Conservation (phyloP, 2,329 filamentous ascomycete genomes). For the Trichophyton verrucosum region DNA sequence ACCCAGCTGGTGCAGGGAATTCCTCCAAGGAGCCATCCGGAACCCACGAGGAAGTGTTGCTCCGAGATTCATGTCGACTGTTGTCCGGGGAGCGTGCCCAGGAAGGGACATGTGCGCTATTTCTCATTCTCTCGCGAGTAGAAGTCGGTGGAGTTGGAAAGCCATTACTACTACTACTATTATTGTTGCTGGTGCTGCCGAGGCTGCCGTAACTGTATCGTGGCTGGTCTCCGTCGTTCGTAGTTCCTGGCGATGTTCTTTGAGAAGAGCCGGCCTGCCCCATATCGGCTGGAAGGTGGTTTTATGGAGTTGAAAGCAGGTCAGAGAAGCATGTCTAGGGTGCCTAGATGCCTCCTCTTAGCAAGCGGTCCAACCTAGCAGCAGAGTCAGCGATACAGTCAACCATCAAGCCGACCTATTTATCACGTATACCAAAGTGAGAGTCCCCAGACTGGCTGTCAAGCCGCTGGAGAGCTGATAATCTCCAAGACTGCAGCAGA, state of each 20-base stretch:
- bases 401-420: background rate
- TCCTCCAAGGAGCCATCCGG: background rate
- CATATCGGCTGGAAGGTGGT: conserved; percentile 5
- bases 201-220: background rate
- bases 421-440: background rate
- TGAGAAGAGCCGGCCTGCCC: conserved; percentile 11
- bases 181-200: background rate
- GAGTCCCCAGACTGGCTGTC: background rate
- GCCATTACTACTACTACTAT: background rate
- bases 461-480: background rate
- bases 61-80: background rate
- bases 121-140: background rate
- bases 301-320: background rate
- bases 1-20: background rate
- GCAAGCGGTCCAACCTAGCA: background rate
- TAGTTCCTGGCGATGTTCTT: background rate
- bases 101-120: background rate
- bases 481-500: background rate
- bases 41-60: background rate
- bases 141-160: background rate
- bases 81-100: background rate
- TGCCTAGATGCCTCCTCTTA: background rate
- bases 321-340: background rate
- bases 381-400: background rate
- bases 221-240: background rate